Conservation (phyloP, 805 yeast species). For the Diddensiella transvaalensis region DNA sequence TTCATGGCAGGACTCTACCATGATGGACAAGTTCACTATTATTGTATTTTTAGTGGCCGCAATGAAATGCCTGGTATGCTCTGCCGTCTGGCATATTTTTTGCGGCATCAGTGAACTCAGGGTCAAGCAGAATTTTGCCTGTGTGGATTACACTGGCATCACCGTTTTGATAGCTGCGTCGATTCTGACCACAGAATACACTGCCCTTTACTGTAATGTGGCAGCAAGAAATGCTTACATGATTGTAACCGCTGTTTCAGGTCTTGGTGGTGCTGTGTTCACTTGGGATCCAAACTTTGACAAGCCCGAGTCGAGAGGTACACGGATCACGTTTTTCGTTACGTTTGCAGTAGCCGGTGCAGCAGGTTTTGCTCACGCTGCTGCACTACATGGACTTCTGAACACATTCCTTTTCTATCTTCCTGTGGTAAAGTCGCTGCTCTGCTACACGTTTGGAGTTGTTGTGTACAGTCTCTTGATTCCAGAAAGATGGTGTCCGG, state of each 20-base stretch:
- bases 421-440: slow-evolving; percentile 69
- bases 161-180: slow-evolving; percentile 87
- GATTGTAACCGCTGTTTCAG: slow-evolving; percentile 59
- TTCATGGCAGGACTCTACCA: slow-evolving; percentile 30
- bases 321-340: slow-evolving; percentile 76
- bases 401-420: slow-evolving; percentile 52
- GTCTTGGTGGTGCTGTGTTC: slow-evolving; percentile 66
- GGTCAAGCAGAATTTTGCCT: slow-evolving; percentile 73
- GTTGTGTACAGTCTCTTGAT: slow-evolving; percentile 80
- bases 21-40: slow-evolving; percentile 48
- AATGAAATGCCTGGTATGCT: slow-evolving; percentile 69
- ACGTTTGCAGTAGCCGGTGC: slow-evolving; percentile 74
- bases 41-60: slow-evolving; percentile 68
- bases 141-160: slow-evolving; percentile 93
- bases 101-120: slow-evolving; percentile 64
- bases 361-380: slow-evolving; percentile 56
- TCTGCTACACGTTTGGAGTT: slow-evolving; percentile 78
- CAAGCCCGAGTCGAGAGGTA: slow-evolving; percentile 74
- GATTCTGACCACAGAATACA: slow-evolving; percentile 79
- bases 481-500: slow-evolving; percentile 71
- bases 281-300: slow-evolving; percentile 95
- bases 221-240: slow-evolving; percentile 48
- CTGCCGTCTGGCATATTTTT: slow-evolving; percentile 90
- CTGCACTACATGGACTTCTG: slow-evolving; percentile 51
- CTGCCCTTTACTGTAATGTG: slow-evolving; percentile 63